A percentile compares a stretch with the other conserved stretches of the same genome.
Evolutionary conservation across 768 basidiomycete species (phyloP).

Genomic region (Kwoniella europaea): DNA sequence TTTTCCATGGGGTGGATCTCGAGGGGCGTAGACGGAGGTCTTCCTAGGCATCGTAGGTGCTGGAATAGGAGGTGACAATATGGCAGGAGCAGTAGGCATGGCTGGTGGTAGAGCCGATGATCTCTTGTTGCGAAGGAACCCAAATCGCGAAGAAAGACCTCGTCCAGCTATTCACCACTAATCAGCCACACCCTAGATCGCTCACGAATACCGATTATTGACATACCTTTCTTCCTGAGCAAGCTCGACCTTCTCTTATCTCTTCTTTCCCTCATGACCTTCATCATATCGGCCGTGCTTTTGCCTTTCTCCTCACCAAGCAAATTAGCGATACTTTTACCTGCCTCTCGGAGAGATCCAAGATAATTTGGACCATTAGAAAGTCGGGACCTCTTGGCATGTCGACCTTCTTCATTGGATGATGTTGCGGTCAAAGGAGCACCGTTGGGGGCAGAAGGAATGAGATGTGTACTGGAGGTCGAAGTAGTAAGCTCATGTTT

Average conservation of each 20-base stretch:
- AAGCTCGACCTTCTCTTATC: constrained; percentile 38
- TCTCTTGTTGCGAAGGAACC: constrained; percentile 27
- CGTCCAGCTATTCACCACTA: constrained; percentile 1
- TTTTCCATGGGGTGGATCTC: constrained; percentile 18
- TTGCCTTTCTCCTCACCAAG: constrained; percentile 30
- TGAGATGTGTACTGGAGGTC: constrained; percentile 7
- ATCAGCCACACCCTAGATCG: background rate
- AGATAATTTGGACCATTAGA: constrained; percentile 45
- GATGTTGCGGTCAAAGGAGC: constrained; percentile 12
- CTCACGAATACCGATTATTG: background rate
- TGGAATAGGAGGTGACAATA: constrained; percentile 9
- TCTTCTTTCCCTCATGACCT: constrained; percentile 27
- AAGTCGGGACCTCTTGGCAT: constrained; percentile 32
- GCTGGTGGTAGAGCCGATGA: background rate
- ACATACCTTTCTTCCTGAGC: constrained; percentile 31
- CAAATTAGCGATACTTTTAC: constrained; percentile 42
- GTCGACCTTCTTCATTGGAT: constrained; percentile 25
- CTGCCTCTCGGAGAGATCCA: constrained; percentile 39
- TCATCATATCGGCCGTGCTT: constrained; percentile 18
- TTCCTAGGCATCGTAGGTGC: constrained; percentile 28
- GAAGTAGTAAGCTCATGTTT: constrained; percentile 30
- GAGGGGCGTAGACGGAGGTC: constrained; percentile 30
- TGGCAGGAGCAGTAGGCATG: background rate
- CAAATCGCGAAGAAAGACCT: constrained; percentile 18
- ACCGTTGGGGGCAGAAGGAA: constrained; percentile 48